Evolutionary conservation across 176 grass and related monocot species (phyloP).

Genomic region (Oryza australiensis): DNA sequence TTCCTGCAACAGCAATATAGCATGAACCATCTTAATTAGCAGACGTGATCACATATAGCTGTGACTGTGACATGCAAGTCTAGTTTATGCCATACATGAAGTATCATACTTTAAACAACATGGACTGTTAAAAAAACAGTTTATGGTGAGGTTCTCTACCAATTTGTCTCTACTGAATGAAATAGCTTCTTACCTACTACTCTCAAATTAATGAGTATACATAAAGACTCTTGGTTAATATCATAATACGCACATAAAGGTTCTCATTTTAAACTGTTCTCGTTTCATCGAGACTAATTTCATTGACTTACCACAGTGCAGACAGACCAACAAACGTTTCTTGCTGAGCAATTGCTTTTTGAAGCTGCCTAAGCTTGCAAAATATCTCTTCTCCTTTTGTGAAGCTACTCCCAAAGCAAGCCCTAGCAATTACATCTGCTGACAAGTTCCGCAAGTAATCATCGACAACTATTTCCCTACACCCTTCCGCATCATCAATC

Average conservation of each 20-base stretch:
- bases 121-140: neutral
- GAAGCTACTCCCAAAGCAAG: slow-evolving; percentile 78
- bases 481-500: slow-evolving; percentile 34
- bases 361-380: slow-evolving; percentile 56
- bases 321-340: slow-evolving; percentile 32
- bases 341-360: slow-evolving; percentile 46
- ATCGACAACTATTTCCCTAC: slow-evolving; percentile 64
- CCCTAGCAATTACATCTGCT: slow-evolving; percentile 62
- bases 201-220: neutral
- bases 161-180: neutral
- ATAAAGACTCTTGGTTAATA: neutral
- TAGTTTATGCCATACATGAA: neutral
- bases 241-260: neutral
- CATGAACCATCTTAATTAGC: neutral
- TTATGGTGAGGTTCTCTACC: neutral
- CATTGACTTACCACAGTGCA: slow-evolving; percentile 46
- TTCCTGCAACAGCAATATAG: slow-evolving; percentile 25
- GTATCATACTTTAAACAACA: slow-evolving; percentile 10
- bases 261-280: slow-evolving; percentile 16
- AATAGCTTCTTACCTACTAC: neutral
- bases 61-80: neutral
- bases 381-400: slow-evolving; percentile 72
- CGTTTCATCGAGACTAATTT: slow-evolving; percentile 27
- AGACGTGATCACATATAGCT: neutral
- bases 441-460: slow-evolving; percentile 62